A percentile compares a stretch with the other conserved stretches of the same genome.
Evolutionary conservation across 345 rosid genomes (phyloP).

Genomic region (Diplotaxis tenuifolia): DNA sequence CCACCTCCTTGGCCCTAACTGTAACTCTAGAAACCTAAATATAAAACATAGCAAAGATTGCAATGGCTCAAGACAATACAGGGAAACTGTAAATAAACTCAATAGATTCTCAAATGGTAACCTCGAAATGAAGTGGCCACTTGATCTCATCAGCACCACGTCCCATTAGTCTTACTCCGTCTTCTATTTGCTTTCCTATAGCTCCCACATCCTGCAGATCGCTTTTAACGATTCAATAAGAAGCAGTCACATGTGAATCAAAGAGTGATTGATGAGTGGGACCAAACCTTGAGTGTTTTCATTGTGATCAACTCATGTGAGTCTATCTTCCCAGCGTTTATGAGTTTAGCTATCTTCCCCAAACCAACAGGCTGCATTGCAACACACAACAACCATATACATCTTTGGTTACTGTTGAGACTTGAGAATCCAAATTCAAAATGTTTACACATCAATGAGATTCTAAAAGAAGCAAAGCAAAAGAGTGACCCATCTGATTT

Average conservation of each 20-base stretch:
- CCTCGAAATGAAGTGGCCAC: conserved; percentile 98
- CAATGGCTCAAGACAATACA: neutral
- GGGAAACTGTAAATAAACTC: neutral
- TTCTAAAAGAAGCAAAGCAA: too few relatives aligned
- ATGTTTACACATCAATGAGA: neutral
- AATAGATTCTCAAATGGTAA: conserved; percentile 20
- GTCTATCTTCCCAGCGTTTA: conserved; percentile 89
- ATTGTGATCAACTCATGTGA: conserved; percentile 94
- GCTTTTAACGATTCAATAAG: neutral
- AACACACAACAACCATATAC: conserved; percentile 10
- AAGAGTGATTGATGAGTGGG: neutral
- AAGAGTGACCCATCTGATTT: too few relatives aligned
- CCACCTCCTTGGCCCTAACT: conserved; percentile 80
- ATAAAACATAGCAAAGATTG: neutral
- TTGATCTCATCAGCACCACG: conserved; percentile 85
- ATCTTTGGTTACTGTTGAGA: conserved; percentile 14
- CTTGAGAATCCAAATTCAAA: neutral
- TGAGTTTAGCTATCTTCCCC: conserved; percentile 88
- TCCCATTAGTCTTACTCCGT: conserved; percentile 94
- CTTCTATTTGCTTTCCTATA: conserved; percentile 84
- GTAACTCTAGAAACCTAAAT: conserved; percentile 89
- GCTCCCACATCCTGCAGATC: conserved; percentile 68
- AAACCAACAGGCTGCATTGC: conserved; percentile 91
- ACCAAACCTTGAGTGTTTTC: conserved; percentile 86
- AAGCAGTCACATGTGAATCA: conserved; percentile 16